These are phyloP conservation scores for Centella asiatica DNA, from an alignment of 129 eudicot species.

Conservation along the genomic window DNA sequence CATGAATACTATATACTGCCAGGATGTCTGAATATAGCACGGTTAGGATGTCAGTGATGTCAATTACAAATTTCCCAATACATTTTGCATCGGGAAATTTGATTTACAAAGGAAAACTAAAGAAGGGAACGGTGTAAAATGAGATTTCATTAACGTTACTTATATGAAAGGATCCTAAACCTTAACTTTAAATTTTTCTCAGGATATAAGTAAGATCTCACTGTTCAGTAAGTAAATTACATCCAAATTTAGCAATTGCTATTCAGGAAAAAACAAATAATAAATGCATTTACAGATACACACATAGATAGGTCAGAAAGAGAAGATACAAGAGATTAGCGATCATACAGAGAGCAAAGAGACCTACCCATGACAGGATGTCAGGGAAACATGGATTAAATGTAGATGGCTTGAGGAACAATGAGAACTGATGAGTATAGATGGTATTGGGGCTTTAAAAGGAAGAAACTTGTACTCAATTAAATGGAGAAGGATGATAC, in stretches of 20 bases:
- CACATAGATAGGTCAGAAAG: neutral
- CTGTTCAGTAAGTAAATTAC: neutral
- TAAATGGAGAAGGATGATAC: neutral
- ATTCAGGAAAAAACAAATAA: neutral
- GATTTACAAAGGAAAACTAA: neutral
- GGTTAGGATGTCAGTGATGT: no score
- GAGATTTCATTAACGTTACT: neutral
- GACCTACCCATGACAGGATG: neutral
- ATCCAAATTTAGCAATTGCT: neutral
- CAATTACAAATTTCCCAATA: no score
- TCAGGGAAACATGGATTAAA: neutral
- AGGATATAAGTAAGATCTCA: no score
- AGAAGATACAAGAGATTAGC: neutral
- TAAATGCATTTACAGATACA: neutral
- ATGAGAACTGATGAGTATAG: neutral
- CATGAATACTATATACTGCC: no score
- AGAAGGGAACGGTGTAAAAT: neutral
- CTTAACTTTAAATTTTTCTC: neutral
- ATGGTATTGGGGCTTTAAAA: neutral
- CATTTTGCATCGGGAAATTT: neutral
- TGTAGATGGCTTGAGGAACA: neutral
- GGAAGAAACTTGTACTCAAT: neutral
- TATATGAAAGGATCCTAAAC: neutral
- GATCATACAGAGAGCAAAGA: neutral
- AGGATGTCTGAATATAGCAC: no score